These are phyloP conservation scores for Arxiozyma heterogenica DNA, from an alignment of 1,139 yeast genomes.

Conservation along the genomic window DNA sequence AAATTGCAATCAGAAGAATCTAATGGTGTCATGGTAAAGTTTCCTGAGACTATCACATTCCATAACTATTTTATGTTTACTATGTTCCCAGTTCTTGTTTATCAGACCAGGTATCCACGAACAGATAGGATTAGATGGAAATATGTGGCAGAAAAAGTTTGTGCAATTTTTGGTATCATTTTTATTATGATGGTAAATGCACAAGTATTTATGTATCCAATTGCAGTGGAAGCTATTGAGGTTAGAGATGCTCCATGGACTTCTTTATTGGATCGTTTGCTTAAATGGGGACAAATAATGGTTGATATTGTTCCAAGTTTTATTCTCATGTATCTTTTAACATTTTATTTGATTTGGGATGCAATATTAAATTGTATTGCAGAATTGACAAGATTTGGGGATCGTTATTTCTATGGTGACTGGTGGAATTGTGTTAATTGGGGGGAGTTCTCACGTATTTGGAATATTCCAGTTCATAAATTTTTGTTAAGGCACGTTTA, in stretches of 20 bases:
- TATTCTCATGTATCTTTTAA: constrained; percentile 60
- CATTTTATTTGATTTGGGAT: constrained; percentile 90
- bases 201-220: constrained; percentile 68
- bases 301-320: constrained; percentile 78
- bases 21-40: constrained; percentile 22
- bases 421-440: constrained; percentile 98
- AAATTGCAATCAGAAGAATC: constrained; percentile 25
- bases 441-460: constrained; percentile 87
- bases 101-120: constrained; percentile 72
- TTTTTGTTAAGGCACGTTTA: constrained; percentile 88
- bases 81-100: constrained; percentile 88
- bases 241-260: constrained; percentile 40
- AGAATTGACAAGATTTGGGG: constrained; percentile 77
- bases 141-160: constrained; percentile 59
- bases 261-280: constrained; percentile 34
- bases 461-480: constrained; percentile 95
- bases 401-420: constrained; percentile 84
- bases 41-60: constrained; percentile 66
- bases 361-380: constrained; percentile 82
- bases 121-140: constrained; percentile 58
- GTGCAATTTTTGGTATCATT: constrained; percentile 82
- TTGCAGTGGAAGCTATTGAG: constrained; percentile 50
- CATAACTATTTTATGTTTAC: constrained; percentile 63
- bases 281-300: constrained; percentile 51
- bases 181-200: constrained; percentile 75